A percentile compares a stretch with the other conserved stretches of the same genome.
Conservation (phyloP, 352 stramenopile species). For the Pythium apleroticum region DNA sequence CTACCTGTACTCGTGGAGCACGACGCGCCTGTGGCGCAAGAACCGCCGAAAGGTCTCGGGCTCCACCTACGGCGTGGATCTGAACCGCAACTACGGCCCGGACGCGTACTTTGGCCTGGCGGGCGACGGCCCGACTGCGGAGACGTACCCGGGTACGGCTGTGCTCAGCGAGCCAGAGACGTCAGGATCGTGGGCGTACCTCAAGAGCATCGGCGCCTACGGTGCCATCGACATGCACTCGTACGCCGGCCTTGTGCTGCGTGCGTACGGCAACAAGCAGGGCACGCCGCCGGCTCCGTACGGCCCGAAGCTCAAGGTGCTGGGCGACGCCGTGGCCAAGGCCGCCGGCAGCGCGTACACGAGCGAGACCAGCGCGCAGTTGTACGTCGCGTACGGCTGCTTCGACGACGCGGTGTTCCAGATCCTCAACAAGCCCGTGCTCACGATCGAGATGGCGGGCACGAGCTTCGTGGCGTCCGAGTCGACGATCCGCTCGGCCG, state of each 20-base stretch:
- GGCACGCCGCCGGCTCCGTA: constrained; percentile 20
- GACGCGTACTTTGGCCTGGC: constrained; percentile 17
- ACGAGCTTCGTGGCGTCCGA: constrained; percentile 20
- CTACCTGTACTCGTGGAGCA: constrained; percentile 20
- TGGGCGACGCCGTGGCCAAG: constrained; percentile 20
- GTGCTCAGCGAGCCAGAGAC: constrained; percentile 33
- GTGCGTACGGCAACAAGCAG: constrained; percentile 22
- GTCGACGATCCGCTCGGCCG: constrained; percentile 25
- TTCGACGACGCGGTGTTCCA: constrained; percentile 32
- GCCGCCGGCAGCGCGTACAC: constrained; percentile 4
- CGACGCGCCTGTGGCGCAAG: constrained; percentile 31
- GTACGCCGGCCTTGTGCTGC: constrained; percentile 26
- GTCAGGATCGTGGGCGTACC: constrained; percentile 21
- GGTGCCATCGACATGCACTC: constrained; percentile 30
- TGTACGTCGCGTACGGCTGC: constrained; percentile 33
- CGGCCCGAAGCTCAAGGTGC: constrained; percentile 20
- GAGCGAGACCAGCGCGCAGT: constrained; percentile 16
- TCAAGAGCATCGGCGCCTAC: constrained; percentile 19
- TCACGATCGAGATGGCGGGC: constrained; percentile 33
- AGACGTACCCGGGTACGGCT: constrained; percentile 24
- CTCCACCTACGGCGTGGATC: constrained; percentile 24
- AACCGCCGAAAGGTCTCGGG: constrained; percentile 22
- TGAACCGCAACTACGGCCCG: constrained; percentile 33
- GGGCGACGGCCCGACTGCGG: neutral
- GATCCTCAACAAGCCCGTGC: constrained; percentile 23